phyloP scores from a whole-genome alignment of 148 eudicot genomes.

The Suaeda aralocaspica region DNA sequence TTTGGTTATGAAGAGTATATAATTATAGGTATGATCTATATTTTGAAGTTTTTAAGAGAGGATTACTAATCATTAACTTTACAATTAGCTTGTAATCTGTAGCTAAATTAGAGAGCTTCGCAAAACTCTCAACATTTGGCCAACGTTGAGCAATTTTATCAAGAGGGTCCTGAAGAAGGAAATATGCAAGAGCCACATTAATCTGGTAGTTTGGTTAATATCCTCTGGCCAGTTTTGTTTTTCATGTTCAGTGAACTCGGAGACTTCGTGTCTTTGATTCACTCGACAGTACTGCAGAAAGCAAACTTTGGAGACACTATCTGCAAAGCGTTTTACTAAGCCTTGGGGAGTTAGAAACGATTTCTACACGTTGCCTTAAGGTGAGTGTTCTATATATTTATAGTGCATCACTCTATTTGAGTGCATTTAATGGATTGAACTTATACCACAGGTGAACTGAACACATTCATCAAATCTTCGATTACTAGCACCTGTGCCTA shows the following conservation, averaged over 20 bases:
- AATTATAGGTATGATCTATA: no score
- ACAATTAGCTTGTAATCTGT: no score
- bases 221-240: constrained; percentile 3
- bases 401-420: background rate
- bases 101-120: constrained; percentile 5
- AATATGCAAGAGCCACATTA: constrained; percentile 1
- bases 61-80: background rate
- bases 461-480: background rate
- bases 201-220: constrained; percentile 16
- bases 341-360: background rate
- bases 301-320: background rate
- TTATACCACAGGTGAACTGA: background rate
- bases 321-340: background rate
- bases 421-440: background rate
- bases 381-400: background rate
- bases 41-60: no score
- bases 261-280: constrained; percentile 2
- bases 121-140: constrained; percentile 8
- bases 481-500: background rate
- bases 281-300: background rate
- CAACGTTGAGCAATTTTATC: constrained; percentile 8
- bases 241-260: constrained; percentile 10
- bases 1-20: no score
- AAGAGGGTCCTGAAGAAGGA: constrained; percentile 8
- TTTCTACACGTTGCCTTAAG: background rate